A percentile compares a stretch with the other conserved stretches of the same genome.
Conservation (phyloP, 768 basidiomycete genomes). For the Sistotremastrum suecicum region DNA sequence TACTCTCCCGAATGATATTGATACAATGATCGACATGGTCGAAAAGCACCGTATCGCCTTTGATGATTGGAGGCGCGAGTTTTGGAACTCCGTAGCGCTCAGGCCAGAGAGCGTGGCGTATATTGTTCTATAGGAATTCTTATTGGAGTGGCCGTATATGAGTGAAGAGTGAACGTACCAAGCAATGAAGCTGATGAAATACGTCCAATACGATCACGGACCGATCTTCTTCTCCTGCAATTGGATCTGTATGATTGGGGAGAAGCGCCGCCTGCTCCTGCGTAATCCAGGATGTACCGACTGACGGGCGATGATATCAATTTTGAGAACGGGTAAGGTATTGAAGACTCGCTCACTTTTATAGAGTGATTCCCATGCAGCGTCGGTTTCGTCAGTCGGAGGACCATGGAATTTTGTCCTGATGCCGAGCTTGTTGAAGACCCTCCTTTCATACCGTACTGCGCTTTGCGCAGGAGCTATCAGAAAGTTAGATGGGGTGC, state of each 20-base stretch:
- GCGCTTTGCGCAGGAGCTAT: conserved; percentile 10
- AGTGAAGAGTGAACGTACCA: conserved; percentile 6
- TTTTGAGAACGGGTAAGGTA: too few species aligned
- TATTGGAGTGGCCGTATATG: not conserved
- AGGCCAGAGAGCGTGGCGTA: not conserved
- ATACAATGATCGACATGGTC: conserved; percentile 14
- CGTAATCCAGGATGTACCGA: conserved; percentile 12
- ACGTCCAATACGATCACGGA: conserved; percentile 13
- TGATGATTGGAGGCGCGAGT: too few species aligned
- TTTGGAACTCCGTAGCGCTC: not conserved
- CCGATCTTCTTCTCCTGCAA: conserved; percentile 10
- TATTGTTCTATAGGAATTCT: not conserved
- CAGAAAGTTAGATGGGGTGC: not conserved
- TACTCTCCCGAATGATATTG: conserved; percentile 13
- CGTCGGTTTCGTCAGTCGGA: conserved; percentile 11
- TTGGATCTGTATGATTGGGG: conserved; percentile 11
- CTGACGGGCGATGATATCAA: conserved; percentile 2
- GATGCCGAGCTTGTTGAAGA: not conserved
- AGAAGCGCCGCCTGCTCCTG: conserved; percentile 9
- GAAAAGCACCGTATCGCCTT: not conserved
- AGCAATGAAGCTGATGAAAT: conserved; percentile 16
- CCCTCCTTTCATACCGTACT: conserved; percentile 7
- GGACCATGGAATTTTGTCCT: conserved; percentile 6
- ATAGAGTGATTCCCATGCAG: conserved; percentile 11
- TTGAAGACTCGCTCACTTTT: conserved; percentile 3